Conservation (phyloP, 1,284 basidiomycete genomes). For the Ceraceosorus bombacis region DNA sequence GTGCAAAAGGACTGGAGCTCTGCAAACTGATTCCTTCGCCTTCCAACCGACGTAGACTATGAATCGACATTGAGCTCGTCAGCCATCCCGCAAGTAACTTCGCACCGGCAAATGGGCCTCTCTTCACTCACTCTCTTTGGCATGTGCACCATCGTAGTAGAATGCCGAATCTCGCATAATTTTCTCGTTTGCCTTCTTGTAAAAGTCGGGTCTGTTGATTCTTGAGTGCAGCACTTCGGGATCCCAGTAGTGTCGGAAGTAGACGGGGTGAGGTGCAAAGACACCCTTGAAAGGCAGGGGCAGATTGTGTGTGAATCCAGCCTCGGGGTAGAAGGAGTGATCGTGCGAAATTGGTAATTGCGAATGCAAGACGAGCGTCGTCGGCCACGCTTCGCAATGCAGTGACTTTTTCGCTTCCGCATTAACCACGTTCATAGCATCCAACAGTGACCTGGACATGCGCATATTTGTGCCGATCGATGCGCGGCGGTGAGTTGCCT, state of each 20-base stretch:
- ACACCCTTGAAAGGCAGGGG: constrained; percentile 48
- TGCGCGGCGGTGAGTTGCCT: constrained; percentile 41
- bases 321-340: constrained; percentile 46
- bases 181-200: constrained; percentile 47
- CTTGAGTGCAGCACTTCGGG: constrained; percentile 37
- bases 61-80: no score
- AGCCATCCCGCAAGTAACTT: no score
- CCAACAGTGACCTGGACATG: constrained; percentile 43
- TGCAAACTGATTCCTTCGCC: constrained; percentile 42
- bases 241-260: constrained; percentile 47
- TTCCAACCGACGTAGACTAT: constrained; percentile 48
- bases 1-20: constrained; percentile 44
- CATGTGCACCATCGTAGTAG: constrained; percentile 43
- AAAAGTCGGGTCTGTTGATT: constrained; percentile 47
- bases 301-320: constrained; percentile 46
- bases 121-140: no score
- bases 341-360: constrained; percentile 41
- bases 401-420: constrained; percentile 47
- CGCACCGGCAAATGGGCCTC: no score
- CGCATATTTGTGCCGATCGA: constrained; percentile 49
- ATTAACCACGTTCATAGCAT: constrained; percentile 48
- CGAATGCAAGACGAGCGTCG: constrained; percentile 46
- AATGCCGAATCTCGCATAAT: constrained; percentile 46
- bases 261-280: constrained; percentile 47
- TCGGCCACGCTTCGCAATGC: constrained; percentile 48